These are phyloP conservation scores for Xerocomellus amylosporus DNA, from an alignment of 768 basidiomycete genomes.

Conservation along the genomic window DNA sequence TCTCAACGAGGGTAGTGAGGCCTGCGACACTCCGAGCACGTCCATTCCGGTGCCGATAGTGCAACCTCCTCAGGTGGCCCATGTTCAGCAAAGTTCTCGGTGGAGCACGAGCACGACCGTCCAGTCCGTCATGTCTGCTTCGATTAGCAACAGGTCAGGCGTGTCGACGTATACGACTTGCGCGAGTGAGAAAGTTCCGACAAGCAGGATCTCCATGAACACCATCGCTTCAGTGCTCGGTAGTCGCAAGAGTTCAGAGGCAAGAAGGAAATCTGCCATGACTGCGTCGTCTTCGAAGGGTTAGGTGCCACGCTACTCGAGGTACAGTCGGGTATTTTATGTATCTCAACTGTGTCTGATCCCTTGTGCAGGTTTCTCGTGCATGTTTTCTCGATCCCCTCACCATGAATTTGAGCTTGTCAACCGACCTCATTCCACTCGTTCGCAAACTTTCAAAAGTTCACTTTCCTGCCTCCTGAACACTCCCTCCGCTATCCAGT, in stretches of 20 bases:
- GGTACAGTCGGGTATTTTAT: not conserved
- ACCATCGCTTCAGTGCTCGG: conserved; percentile 24
- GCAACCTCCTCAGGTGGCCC: conserved; percentile 15
- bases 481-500: not conserved
- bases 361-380: not conserved
- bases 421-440: not conserved
- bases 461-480: not conserved
- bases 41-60: conserved; percentile 6
- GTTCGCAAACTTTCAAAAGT: conserved; percentile 2
- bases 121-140: conserved; percentile 25
- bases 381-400: not conserved
- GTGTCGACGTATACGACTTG: conserved; percentile 30
- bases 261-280: conserved; percentile 24
- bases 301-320: conserved; percentile 4
- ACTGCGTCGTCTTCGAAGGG: conserved; percentile 28
- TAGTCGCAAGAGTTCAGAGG: conserved; percentile 28
- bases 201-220: conserved; percentile 28
- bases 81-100: conserved; percentile 24
- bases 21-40: not conserved
- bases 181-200: conserved; percentile 24
- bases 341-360: not conserved
- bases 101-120: conserved; percentile 34
- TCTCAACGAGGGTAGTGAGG: conserved; percentile 16
- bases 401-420: not conserved
- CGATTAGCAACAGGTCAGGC: conserved; percentile 26